A percentile compares a stretch with the other conserved stretches of the same genome.
Evolutionary conservation across 2,329 filamentous ascomycete species (phyloP).

Genomic region (Coleophoma crateriformis): DNA sequence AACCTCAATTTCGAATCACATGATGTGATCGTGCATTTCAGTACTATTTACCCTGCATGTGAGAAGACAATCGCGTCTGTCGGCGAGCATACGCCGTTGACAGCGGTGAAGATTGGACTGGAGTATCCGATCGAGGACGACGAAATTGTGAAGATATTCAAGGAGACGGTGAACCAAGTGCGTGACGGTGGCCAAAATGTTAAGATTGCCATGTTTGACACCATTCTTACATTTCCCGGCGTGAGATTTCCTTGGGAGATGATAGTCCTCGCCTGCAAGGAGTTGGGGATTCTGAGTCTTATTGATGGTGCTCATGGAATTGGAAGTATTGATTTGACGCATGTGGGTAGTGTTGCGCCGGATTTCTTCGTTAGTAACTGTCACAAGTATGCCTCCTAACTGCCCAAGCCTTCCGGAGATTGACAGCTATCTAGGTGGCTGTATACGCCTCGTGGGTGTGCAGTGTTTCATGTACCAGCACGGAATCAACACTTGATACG

Average conservation of each 20-base stretch:
- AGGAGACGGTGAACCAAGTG: slow-evolving; percentile 45
- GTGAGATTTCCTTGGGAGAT: slow-evolving; percentile 72
- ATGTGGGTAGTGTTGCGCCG: slow-evolving; percentile 60
- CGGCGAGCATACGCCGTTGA: slow-evolving; percentile 9
- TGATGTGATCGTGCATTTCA: slow-evolving; percentile 74
- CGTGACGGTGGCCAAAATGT: slow-evolving; percentile 52
- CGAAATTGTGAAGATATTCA: slow-evolving; percentile 57
- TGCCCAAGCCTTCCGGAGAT: not conserved
- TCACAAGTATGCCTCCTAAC: slow-evolving; percentile 66
- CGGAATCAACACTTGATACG: slow-evolving; percentile 73
- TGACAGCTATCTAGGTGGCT: slow-evolving; percentile 54
- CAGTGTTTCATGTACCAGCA: slow-evolving; percentile 73
- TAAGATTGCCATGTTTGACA: slow-evolving; percentile 74
- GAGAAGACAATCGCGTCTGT: slow-evolving; percentile 55
- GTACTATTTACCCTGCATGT: slow-evolving; percentile 73
- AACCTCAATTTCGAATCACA: slow-evolving; percentile 58
- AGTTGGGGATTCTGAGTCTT: slow-evolving; percentile 63
- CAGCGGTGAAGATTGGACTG: slow-evolving; percentile 41
- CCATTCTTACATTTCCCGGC: slow-evolving; percentile 72
- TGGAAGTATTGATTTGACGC: slow-evolving; percentile 64
- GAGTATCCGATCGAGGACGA: slow-evolving; percentile 66
- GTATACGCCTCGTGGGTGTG: slow-evolving; percentile 72
- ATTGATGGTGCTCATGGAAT: slow-evolving; percentile 82
- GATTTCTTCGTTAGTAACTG: slow-evolving; percentile 88
- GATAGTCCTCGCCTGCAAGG: slow-evolving; percentile 57